Evolutionary conservation across 768 basidiomycete genomes (phyloP), one percentile per base, ranked within the genome.

Genomic region (Vararia minispora): DNA sequence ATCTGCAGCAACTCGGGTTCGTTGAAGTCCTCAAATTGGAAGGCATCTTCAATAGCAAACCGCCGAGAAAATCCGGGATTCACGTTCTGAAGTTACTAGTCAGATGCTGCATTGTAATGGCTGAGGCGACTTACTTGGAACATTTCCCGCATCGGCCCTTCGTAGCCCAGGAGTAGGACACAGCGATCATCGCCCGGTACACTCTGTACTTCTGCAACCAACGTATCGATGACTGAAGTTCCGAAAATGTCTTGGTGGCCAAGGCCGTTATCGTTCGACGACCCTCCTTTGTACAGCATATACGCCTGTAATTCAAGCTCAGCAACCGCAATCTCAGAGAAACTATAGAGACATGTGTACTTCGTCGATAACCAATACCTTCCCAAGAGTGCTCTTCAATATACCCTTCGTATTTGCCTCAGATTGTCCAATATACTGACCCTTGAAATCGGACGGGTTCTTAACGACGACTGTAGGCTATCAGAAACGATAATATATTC

Each of bases 361-460:
- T 67, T 82, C 79, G 43, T 82, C 80, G 28, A 82, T 82, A 10
- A 82, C 69, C 28, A 82, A 56, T 1, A 82, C 74, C 48, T 82
- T 82, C 11, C 79, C 79, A 2, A 69, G 60, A 0, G 72, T 70
- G 33, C 56, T 72, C 0, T 64, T 64, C 2, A 82, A 59, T 22
- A 83, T 80, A 0, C 62, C 69, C 43, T 77, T 80, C 3, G 79
- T 81, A 10, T 80, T 69, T 16, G 48, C 61, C 55, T 83, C 79
- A 0, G 80, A 79, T 26, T 69, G 63, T 3, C 79, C 79, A 4
- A 81, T 46, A 16, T 57, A 59, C 24, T 58, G 55, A 4, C 80
- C 80, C n/a, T 78, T 56, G 47, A 82, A 81, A 48, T 82, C 79
- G 0, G 79, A 57, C 0, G 80, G 79, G 44, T 77, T 81, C 53